Evolutionary conservation across 495 filamentous ascomycete genomes (phyloP).

Genomic region (Aspergillus carlsbadensis): DNA sequence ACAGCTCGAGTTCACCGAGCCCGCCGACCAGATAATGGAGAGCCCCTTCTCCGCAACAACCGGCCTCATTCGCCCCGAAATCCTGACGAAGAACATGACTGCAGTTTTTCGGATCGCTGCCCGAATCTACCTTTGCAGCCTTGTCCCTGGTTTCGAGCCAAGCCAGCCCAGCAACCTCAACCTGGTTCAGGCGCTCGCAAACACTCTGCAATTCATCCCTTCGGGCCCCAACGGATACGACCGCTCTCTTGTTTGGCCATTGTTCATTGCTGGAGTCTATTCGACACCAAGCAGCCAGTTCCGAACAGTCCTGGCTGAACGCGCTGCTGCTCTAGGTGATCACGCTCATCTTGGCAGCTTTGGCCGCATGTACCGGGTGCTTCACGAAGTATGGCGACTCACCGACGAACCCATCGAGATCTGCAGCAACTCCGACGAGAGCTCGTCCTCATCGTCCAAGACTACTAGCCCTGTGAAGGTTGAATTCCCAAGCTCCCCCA

Average conservation of each 20-base stretch:
- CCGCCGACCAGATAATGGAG: slow-evolving; percentile 53
- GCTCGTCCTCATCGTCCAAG: slow-evolving; percentile 6
- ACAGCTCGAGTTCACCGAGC: slow-evolving; percentile 81
- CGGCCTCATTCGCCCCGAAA: slow-evolving; percentile 75
- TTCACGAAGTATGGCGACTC: slow-evolving; percentile 80
- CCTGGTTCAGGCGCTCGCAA: slow-evolving; percentile 71
- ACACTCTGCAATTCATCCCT: slow-evolving; percentile 74
- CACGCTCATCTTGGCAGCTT: slow-evolving; percentile 79
- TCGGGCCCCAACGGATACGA: slow-evolving; percentile 80
- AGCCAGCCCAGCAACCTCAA: slow-evolving; percentile 65
- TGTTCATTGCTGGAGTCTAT: slow-evolving; percentile 78
- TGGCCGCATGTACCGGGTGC: slow-evolving; percentile 73
- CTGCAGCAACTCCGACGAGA: slow-evolving; percentile 28
- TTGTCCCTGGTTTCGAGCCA: slow-evolving; percentile 84
- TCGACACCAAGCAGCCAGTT: slow-evolving; percentile 69
- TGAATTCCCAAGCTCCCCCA: slow-evolving; percentile 22
- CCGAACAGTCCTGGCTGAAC: slow-evolving; percentile 70
- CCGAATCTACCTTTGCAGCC: slow-evolving; percentile 89
- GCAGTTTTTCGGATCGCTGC: slow-evolving; percentile 88
- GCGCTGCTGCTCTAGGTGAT: slow-evolving; percentile 69
- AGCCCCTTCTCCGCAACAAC: slow-evolving; percentile 49
- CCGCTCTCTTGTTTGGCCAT: slow-evolving; percentile 88
- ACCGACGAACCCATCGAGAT: slow-evolving; percentile 51
- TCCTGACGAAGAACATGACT: slow-evolving; percentile 82
- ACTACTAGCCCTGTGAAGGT: slow-evolving; percentile 21